A percentile compares a stretch with the other conserved stretches of the same genome.
Conservation (phyloP, 306 rosid species). For the Dicorynia guianensis region DNA sequence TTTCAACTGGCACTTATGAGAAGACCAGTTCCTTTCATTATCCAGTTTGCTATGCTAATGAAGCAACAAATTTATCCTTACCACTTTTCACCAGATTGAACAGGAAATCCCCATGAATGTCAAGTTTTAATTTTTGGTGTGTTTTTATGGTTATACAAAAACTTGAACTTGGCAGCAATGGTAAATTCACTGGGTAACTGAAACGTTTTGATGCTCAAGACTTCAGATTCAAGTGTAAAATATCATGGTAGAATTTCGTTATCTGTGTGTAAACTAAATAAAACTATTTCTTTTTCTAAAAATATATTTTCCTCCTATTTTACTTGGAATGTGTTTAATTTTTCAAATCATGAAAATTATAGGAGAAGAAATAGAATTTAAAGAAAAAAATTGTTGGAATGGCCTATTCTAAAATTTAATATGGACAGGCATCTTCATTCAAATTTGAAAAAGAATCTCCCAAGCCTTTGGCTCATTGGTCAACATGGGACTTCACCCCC, state of each 20-base stretch:
- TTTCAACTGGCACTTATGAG: constrained; percentile 28
- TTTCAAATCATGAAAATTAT: neutral
- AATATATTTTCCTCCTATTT: neutral
- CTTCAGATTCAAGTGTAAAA: neutral
- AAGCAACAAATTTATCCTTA: constrained; percentile 40
- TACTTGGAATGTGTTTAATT: neutral
- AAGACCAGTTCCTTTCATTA: constrained; percentile 26
- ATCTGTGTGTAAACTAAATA: neutral
- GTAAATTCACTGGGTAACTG: neutral
- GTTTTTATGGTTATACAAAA: neutral
- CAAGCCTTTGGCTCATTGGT: no score
- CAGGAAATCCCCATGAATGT: constrained; percentile 24
- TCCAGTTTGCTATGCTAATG: constrained; percentile 47
- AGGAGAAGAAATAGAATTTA: neutral
- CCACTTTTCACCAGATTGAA: constrained; percentile 28
- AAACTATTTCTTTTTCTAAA: neutral
- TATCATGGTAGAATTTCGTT: neutral
- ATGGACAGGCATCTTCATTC: neutral
- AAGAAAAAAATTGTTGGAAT: neutral
- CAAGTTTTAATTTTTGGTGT: constrained; percentile 28
- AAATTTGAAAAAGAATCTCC: neutral
- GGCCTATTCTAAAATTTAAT: constrained; percentile 16
- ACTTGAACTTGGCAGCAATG: neutral
- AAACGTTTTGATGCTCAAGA: neutral
- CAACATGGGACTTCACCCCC: no score